Evolutionary conservation across 345 rosid species (phyloP).

Genomic region (Brassica rapa): DNA sequence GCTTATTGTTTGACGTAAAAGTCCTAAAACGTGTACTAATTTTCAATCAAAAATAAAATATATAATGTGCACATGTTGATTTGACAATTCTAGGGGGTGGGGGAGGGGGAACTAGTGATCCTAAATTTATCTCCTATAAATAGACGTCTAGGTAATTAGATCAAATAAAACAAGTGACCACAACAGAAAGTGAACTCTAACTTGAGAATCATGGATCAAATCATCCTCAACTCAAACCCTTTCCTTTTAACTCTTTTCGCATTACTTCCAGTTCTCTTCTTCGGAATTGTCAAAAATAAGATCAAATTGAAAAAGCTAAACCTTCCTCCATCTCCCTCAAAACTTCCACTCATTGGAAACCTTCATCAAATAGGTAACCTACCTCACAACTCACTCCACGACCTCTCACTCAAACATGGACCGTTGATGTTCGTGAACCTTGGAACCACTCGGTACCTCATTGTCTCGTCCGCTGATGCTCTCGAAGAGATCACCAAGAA

Average conservation of each 20-base stretch:
- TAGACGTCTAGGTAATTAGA: not conserved
- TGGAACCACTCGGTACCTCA: constrained; percentile 30
- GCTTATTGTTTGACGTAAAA: no score
- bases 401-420: constrained; percentile 26
- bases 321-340: constrained; percentile 40
- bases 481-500: constrained; percentile 32
- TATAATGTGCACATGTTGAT: no score
- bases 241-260: constrained; percentile 9
- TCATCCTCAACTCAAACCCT: not conserved
- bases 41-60: no score
- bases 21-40: no score
- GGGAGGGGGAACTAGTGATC: not conserved
- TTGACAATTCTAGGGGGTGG: no score
- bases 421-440: constrained; percentile 39
- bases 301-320: constrained; percentile 14
- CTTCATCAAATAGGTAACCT: constrained; percentile 30
- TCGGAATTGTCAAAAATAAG: not conserved
- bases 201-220: constrained; percentile 15
- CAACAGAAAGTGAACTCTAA: not conserved
- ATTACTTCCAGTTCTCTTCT: constrained; percentile 10
- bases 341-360: constrained; percentile 34
- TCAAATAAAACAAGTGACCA: not conserved
- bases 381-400: constrained; percentile 33
- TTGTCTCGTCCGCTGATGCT: constrained; percentile 33
- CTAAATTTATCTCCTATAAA: not conserved